Conservation (phyloP, 108 stramenopile genomes). For the Fragilariopsis cylindrus region DNA sequence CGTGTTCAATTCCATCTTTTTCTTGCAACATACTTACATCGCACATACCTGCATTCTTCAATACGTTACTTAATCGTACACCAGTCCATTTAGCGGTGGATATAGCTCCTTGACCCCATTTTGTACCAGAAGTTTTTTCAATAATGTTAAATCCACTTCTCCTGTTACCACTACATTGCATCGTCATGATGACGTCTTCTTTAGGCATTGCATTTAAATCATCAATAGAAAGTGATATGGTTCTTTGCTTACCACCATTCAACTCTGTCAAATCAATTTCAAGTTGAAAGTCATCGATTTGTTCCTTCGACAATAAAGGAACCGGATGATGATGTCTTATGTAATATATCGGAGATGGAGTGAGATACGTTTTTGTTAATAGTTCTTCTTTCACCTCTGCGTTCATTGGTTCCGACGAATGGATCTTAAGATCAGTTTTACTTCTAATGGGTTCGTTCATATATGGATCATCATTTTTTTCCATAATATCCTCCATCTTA, state of each 20-base stretch:
- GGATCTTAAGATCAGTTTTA: constrained; percentile 44
- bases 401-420: constrained; percentile 83
- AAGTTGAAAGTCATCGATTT: constrained; percentile 59
- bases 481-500: constrained; percentile 61
- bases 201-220: constrained; percentile 75
- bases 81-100: constrained; percentile 95
- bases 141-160: constrained; percentile 83
- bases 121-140: constrained; percentile 83
- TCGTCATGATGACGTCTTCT: constrained; percentile 71
- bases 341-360: constrained; percentile 78
- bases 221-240: constrained; percentile 46
- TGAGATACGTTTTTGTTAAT: constrained; percentile 62
- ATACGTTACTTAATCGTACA: constrained; percentile 82
- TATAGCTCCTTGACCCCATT: constrained; percentile 93
- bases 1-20: constrained; percentile 50
- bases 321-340: constrained; percentile 90
- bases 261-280: constrained; percentile 63
- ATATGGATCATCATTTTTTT: constrained; percentile 68
- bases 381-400: constrained; percentile 70
- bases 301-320: constrained; percentile 66
- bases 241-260: constrained; percentile 33
- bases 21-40: constrained; percentile 53
- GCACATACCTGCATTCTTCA: constrained; percentile 69
- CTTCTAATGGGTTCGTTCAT: constrained; percentile 54
- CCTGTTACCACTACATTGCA: constrained; percentile 98